These are phyloP conservation scores for Irpex sp. DNA, from an alignment of 1,284 basidiomycete genomes.

Conservation along the genomic window DNA sequence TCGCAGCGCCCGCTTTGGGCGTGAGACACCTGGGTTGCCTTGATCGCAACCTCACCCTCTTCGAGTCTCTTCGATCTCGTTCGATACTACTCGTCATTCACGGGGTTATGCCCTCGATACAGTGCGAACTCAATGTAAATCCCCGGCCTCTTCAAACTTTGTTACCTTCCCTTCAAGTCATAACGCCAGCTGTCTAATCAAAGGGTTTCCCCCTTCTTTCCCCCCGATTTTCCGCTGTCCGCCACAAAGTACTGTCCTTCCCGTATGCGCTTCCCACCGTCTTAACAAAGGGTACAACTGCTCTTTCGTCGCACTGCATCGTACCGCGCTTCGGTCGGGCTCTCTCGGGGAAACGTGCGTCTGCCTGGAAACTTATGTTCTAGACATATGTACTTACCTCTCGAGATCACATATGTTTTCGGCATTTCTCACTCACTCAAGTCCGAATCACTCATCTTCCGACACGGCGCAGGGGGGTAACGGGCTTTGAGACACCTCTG, in stretches of 20 bases:
- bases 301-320: not conserved
- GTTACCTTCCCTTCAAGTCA: no score
- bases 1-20: not conserved
- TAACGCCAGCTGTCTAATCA: no score
- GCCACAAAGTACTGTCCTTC: no score
- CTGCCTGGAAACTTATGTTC: not conserved
- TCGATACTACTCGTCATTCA: no score
- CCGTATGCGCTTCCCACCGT: no score
- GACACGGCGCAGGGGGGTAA: not conserved
- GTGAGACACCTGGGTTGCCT: not conserved
- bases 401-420: not conserved
- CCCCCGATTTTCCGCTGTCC: no score
- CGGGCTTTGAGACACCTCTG: not conserved
- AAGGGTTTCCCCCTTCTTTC: no score
- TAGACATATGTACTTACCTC: not conserved
- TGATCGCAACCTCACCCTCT: no score
- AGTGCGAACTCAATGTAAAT: not conserved
- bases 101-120: not conserved
- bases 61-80: no score
- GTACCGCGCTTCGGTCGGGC: not conserved
- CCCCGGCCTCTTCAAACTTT: no score
- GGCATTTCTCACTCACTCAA: not conserved
- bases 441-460: not conserved
- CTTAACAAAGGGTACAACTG: not conserved
- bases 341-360: not conserved